Conservation (phyloP, 805 yeast species). For the Maudiozyma serrabonitensis region DNA sequence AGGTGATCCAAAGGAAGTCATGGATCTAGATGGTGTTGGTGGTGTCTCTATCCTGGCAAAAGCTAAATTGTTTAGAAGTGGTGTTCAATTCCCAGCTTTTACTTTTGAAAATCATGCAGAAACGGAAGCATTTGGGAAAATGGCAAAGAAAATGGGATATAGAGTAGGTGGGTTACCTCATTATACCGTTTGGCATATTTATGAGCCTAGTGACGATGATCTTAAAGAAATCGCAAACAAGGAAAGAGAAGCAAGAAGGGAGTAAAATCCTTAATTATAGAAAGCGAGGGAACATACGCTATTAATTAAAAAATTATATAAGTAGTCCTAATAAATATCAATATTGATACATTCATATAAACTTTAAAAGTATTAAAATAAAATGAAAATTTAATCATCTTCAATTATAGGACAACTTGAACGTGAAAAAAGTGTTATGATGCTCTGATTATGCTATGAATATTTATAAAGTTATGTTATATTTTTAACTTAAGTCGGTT, state of each 20-base stretch:
- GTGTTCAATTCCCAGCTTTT: slow-evolving; percentile 78
- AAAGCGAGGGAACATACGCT: no score
- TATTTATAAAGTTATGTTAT: background rate
- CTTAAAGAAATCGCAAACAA: slow-evolving; percentile 55
- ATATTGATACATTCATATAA: no score
- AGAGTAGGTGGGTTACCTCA: slow-evolving; percentile 83
- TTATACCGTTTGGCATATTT: slow-evolving; percentile 84
- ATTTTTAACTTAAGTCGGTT: background rate
- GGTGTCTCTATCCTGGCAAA: slow-evolving; percentile 75
- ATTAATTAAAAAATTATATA: no score
- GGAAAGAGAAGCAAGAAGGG: slow-evolving; percentile 40
- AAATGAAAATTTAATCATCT: no score
- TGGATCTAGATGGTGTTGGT: slow-evolving; percentile 76
- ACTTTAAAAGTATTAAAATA: no score
- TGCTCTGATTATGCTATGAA: background rate
- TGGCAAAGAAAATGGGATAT: slow-evolving; percentile 72
- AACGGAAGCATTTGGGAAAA: slow-evolving; percentile 79
- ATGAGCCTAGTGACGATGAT: slow-evolving; percentile 83
- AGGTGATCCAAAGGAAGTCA: slow-evolving; percentile 54
- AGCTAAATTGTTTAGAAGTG: slow-evolving; percentile 65
- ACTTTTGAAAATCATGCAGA: slow-evolving; percentile 80
- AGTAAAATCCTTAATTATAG: background rate
- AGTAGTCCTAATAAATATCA: no score
- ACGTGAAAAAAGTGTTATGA: background rate
- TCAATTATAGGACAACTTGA: background rate